Conservation (phyloP, 1,284 basidiomycete genomes). For the Marasmius fiardii region DNA sequence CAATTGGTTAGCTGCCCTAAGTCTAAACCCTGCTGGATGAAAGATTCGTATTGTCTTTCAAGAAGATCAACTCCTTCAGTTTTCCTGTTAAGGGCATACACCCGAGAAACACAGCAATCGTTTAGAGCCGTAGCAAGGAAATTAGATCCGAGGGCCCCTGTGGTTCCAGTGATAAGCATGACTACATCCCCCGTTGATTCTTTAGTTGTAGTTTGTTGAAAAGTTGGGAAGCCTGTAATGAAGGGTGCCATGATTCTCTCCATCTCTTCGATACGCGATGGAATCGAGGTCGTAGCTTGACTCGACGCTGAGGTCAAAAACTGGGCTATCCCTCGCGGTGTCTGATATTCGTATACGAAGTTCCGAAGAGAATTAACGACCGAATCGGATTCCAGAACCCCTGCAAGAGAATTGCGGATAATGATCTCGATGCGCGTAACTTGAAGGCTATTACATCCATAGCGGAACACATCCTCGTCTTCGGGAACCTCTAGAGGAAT, state of each 20-base stretch:
- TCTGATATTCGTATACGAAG: conserved; percentile 2
- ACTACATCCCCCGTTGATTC: conserved; percentile 5
- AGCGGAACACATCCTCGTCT: conserved; percentile 10
- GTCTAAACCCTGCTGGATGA: conserved; percentile 28
- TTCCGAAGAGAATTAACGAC: neutral
- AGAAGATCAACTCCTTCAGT: neutral
- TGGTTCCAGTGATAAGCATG: conserved; percentile 31
- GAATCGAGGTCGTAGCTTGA: neutral
- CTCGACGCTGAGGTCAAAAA: neutral
- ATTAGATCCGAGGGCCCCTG: conserved; percentile 29
- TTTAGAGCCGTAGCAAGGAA: conserved; percentile 24
- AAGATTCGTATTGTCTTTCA: conserved; percentile 27
- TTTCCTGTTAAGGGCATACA: conserved; percentile 26
- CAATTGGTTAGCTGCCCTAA: conserved; percentile 19
- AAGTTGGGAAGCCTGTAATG: no score
- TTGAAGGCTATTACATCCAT: conserved; percentile 12
- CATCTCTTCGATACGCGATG: neutral
- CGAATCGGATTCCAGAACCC: neutral
- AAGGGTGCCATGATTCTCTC: no score
- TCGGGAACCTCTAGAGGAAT: neutral
- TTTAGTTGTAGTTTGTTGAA: no score
- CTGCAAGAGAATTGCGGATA: conserved; percentile 3
- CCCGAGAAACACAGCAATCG: conserved; percentile 12
- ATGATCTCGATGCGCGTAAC: conserved; percentile 10
- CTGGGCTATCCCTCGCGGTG: conserved; percentile 1